Evolutionary conservation across 2,329 filamentous ascomycete species (phyloP), one percentile per base, ranked within the genome.

Genomic region (Cercospora brassicicola): DNA sequence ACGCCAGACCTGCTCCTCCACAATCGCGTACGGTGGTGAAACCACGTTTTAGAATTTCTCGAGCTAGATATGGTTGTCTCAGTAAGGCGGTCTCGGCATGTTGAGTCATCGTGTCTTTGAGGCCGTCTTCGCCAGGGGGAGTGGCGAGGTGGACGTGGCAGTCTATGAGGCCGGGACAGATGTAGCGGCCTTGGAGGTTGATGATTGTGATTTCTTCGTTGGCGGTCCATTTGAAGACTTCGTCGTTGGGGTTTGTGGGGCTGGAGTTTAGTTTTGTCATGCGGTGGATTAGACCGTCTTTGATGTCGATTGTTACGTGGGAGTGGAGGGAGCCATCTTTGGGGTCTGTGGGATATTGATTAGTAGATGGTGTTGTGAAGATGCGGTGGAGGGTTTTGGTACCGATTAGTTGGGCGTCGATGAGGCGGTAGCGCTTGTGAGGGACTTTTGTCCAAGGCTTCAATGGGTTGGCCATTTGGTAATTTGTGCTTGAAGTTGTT

Each of bases 21-120:
- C 84, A 86, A 73, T 89, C 87, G 3, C 87, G 82, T 2, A 86
- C 81, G 1, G 81, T 85, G 1, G 87, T 89, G 77, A 88, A 89
- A 1, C 87, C 87, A 18, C 86, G 82, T 48, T 78, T 75, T 0
- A 89, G 81, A 78, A 87, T 88, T 66, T 85, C 80, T 9, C 75
- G 68, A 66, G 79, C 81, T 6, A 85, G 78, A 66, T 81, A 86
- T 0, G 85, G 79, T 72, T 85, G 82, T 2, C 85, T 79, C 13
- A 84, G 77, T 3, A 81, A 74, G 0, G 80, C 81, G 1, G 80
- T 79, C 33, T 75, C 72, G 0, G 76, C 73, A 23, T 82, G 79
- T 20, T 79, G 72, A 23, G 70, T 72, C 67, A 81, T 78, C 0
- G 80, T 73, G 4, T 78, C 78, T 20, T 72, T 75, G 2, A 84